Evolutionary conservation across 495 filamentous ascomycete species (phyloP).

Genomic region (Hypoxylon cercidicola): DNA sequence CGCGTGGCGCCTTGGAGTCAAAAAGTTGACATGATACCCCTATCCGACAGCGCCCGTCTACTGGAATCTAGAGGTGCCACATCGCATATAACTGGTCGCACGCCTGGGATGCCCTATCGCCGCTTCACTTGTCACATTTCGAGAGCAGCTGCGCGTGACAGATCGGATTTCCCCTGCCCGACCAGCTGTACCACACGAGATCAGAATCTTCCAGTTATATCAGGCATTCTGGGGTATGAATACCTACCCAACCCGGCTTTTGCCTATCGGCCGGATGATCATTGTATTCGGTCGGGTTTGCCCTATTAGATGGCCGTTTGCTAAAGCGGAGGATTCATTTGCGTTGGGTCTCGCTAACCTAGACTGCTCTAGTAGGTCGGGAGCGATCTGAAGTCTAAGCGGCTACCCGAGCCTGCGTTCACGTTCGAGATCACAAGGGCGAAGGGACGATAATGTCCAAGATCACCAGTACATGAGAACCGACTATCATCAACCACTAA

Average conservation of each 20-base stretch:
- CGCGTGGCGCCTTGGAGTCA: conserved; percentile 14
- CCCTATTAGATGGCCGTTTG: conserved; percentile 28
- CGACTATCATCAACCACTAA: conserved; percentile 15
- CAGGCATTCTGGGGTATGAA: conserved; percentile 23
- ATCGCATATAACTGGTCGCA: conserved; percentile 27
- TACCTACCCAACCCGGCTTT: conserved; percentile 12
- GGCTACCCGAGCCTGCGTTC: conserved; percentile 35
- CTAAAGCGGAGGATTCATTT: conserved; percentile 1
- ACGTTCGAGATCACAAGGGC: conserved; percentile 32
- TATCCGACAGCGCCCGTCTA: conserved; percentile 35
- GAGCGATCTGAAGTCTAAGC: conserved; percentile 29
- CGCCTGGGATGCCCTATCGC: conserved; percentile 31
- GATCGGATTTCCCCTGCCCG: conserved; percentile 26
- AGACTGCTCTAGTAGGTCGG: conserved; percentile 19
- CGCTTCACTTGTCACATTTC: conserved; percentile 26
- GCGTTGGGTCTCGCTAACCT: conserved; percentile 6
- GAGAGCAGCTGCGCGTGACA: conserved; percentile 36
- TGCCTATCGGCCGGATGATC: conserved; percentile 26
- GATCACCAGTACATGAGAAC: conserved; percentile 23
- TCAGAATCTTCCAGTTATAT: conserved; percentile 22
- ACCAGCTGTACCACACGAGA: conserved; percentile 29
- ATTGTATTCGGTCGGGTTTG: conserved; percentile 9
- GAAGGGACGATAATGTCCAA: conserved; percentile 32
- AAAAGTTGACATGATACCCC: conserved; percentile 31
- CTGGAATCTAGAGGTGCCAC: conserved; percentile 22